Evolutionary conservation across 441 rosid species (phyloP).

Genomic region (Arabidopsis hybrid): DNA sequence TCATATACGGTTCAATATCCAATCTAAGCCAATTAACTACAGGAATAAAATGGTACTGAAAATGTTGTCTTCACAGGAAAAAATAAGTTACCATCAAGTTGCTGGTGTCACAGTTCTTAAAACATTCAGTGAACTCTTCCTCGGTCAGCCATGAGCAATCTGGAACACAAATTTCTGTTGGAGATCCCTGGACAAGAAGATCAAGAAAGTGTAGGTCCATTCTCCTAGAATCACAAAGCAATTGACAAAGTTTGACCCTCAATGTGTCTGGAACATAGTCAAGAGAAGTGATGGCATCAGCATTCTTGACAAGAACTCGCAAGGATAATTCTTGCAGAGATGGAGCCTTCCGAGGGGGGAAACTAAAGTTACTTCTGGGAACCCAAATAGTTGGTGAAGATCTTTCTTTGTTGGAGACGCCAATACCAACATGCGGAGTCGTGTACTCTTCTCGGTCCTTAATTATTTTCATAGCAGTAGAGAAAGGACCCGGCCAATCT

Average conservation of each 20-base stretch:
- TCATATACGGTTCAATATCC: neutral
- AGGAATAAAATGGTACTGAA: neutral
- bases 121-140: conserved; percentile 63
- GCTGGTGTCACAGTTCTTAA: conserved; percentile 66
- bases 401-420: conserved; percentile 36
- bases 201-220: conserved; percentile 61
- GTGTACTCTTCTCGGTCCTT: conserved; percentile 62
- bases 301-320: conserved; percentile 68
- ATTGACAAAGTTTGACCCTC: conserved; percentile 66
- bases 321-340: conserved; percentile 67
- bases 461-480: conserved; percentile 94
- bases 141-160: conserved; percentile 96
- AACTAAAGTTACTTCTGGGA: conserved; percentile 53
- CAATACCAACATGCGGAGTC: conserved; percentile 28
- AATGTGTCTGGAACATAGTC: conserved; percentile 77
- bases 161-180: conserved; percentile 67
- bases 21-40: neutral
- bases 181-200: conserved; percentile 71
- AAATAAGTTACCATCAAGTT: conserved; percentile 64
- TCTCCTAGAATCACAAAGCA: conserved; percentile 76
- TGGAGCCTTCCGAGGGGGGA: conserved; percentile 49
- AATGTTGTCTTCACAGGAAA: neutral
- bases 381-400: conserved; percentile 58
- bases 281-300: conserved; percentile 82
- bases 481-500: conserved; percentile 99